A percentile compares a stretch with the other conserved stretches of the same genome.
Evolutionary conservation across 75 land plant genomes (phyloP).

Genomic region (Gnetum montanum): DNA sequence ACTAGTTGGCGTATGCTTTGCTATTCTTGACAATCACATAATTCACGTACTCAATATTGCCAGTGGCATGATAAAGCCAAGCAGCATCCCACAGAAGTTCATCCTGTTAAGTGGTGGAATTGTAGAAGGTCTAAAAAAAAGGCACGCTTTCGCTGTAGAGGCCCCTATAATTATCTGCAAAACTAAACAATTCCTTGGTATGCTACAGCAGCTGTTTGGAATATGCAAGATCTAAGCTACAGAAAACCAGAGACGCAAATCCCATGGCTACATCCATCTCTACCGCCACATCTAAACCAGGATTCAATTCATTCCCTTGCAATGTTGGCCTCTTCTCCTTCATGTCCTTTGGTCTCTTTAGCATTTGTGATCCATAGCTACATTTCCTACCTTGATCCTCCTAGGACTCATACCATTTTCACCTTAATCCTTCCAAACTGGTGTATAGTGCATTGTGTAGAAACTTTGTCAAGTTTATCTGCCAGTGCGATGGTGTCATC

Average conservation of each 20-base stretch:
- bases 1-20: slow-evolving; percentile 62
- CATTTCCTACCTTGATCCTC: slow-evolving; percentile 97
- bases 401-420: no score
- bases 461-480: no score
- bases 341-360: slow-evolving; percentile 79
- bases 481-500: no score
- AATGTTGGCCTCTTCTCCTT: slow-evolving; percentile 60
- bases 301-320: slow-evolving; percentile 36
- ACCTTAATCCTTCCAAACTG: no score
- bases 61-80: slow-evolving; percentile 93
- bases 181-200: slow-evolving; percentile 64
- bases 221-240: slow-evolving; percentile 42
- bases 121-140: slow-evolving; percentile 52
- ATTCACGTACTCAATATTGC: slow-evolving; percentile 43
- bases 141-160: slow-evolving; percentile 64
- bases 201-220: slow-evolving; percentile 60
- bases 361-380: slow-evolving; percentile 74
- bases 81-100: slow-evolving; percentile 93
- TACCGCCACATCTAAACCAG: slow-evolving; percentile 92
- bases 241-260: slow-evolving; percentile 83
- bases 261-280: slow-evolving; percentile 84
- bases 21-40: slow-evolving; percentile 67
- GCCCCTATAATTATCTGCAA: slow-evolving; percentile 53
- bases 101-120: slow-evolving; percentile 83
- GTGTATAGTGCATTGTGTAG: no score